A percentile compares a stretch with the other conserved stretches of the same genome.
These are phyloP conservation scores for Lichtheimia hyalospora DNA, from an alignment of 371 early-diverging fungal genomes.

Conservation along the genomic window DNA sequence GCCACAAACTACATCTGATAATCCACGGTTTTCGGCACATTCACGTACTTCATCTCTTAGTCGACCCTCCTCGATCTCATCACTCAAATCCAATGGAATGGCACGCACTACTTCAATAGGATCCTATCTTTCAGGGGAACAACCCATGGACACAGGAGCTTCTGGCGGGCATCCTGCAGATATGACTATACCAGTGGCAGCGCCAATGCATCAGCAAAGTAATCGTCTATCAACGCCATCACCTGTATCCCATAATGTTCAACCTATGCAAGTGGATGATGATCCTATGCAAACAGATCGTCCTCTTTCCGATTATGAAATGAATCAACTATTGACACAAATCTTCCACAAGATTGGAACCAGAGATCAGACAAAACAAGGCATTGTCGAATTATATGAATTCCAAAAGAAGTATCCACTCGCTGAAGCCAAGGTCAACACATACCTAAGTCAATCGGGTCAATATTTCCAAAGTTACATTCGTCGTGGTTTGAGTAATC, in stretches of 20 bases:
- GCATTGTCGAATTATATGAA: slow-evolving; percentile 74
- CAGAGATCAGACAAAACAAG: slow-evolving; percentile 77
- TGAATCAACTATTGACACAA: slow-evolving; percentile 56
- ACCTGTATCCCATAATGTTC: slow-evolving; percentile 7
- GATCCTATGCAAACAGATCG: slow-evolving; percentile 5
- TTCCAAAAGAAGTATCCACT: slow-evolving; percentile 73
- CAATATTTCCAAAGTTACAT: slow-evolving; percentile 82
- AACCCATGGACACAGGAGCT: slow-evolving; percentile 1
- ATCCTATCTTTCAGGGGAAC: slow-evolving; percentile 17
- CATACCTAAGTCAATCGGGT: slow-evolving; percentile 62
- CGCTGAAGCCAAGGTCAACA: slow-evolving; percentile 63
- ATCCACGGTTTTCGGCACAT: slow-evolving; percentile 16
- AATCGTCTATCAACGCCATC: neutral
- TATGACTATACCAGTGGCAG: slow-evolving; percentile 11
- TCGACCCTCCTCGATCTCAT: slow-evolving; percentile 32
- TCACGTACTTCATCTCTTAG: slow-evolving; percentile 32
- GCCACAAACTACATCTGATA: neutral
- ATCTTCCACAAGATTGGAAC: slow-evolving; percentile 77
- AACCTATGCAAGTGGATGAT: slow-evolving; percentile 39
- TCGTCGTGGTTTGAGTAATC: slow-evolving; percentile 61
- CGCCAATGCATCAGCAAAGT: slow-evolving; percentile 7
- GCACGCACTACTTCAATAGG: slow-evolving; percentile 28
- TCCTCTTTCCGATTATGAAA: slow-evolving; percentile 45
- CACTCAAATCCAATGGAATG: slow-evolving; percentile 28
- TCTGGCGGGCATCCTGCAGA: neutral